Evolutionary conservation across 2,329 filamentous ascomycete genomes (phyloP).

Genomic region (Pseudocercospora crystallina): DNA sequence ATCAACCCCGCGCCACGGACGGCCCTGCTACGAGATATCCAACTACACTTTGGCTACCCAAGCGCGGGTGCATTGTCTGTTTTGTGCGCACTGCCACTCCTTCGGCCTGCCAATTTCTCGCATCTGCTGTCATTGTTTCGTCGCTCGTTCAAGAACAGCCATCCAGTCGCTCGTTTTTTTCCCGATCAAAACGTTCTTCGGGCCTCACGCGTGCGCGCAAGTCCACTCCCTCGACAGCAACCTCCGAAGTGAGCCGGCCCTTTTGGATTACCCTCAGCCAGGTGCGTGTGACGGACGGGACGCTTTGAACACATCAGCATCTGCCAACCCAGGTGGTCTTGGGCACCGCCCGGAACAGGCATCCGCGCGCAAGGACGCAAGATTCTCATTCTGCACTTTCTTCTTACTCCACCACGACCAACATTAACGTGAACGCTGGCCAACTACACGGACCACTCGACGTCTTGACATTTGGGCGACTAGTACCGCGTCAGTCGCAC

Average conservation of each 20-base stretch:
- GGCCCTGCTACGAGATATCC: slow-evolving; percentile 20
- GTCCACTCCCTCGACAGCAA: background rate
- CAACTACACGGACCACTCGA: slow-evolving; percentile 6
- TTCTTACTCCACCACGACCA: slow-evolving; percentile 13
- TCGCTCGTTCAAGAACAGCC: slow-evolving; percentile 24
- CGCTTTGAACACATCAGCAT: slow-evolving; percentile 8
- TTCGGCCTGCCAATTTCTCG: slow-evolving; percentile 19
- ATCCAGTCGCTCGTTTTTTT: slow-evolving; percentile 21
- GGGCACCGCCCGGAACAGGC: slow-evolving; percentile 25
- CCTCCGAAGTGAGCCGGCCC: no score
- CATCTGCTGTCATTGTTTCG: slow-evolving; percentile 20
- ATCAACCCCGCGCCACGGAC: slow-evolving; percentile 23
- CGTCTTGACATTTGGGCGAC: slow-evolving; percentile 7
- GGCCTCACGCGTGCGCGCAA: background rate
- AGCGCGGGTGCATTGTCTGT: slow-evolving; percentile 23
- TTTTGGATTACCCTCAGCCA: no score
- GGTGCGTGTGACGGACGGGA: slow-evolving; percentile 4
- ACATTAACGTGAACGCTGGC: slow-evolving; percentile 12
- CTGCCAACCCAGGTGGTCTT: slow-evolving; percentile 20
- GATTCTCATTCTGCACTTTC: slow-evolving; percentile 13
- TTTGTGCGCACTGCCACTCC: slow-evolving; percentile 22
- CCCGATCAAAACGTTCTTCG: background rate
- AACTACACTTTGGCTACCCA: slow-evolving; percentile 23
- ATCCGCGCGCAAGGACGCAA: slow-evolving; percentile 21
- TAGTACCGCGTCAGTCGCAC: background rate